Evolutionary conservation across 352 stramenopile species (phyloP).

Genomic region (Phytopythium oedochilum): DNA sequence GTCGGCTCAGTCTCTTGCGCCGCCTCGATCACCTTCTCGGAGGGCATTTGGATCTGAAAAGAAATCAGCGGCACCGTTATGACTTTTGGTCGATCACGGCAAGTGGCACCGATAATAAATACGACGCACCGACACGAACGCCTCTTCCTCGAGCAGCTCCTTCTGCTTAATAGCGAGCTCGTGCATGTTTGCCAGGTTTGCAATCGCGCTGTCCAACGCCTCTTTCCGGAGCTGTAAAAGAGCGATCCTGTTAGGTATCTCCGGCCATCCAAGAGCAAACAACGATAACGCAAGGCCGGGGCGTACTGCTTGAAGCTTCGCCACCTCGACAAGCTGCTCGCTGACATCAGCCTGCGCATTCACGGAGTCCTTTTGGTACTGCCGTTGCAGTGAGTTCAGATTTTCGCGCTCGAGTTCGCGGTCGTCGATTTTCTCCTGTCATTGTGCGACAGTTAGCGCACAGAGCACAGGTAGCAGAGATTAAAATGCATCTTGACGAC

Average conservation of each 20-base stretch:
- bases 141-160: constrained; percentile 66
- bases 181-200: constrained; percentile 65
- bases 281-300: neutral
- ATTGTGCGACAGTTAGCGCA: neutral
- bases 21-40: constrained; percentile 77
- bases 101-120: constrained; percentile 1
- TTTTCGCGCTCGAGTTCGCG: constrained; percentile 51
- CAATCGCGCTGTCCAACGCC: constrained; percentile 55
- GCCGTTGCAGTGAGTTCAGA: constrained; percentile 47
- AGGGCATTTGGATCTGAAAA: constrained; percentile 58
- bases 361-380: constrained; percentile 55
- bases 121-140: constrained; percentile 68
- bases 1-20: constrained; percentile 58
- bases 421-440: constrained; percentile 42
- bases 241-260: neutral
- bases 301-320: constrained; percentile 59
- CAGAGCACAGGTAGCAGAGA: neutral
- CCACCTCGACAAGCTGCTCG: constrained; percentile 56
- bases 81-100: neutral
- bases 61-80: neutral
- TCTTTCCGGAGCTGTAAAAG: constrained; percentile 57
- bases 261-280: neutral
- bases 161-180: constrained; percentile 61
- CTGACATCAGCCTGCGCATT: constrained; percentile 57
- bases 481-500: neutral